phyloP scores from a whole-genome alignment of 176 grass and related monocot genomes.

The Raddia distichophylla region DNA sequence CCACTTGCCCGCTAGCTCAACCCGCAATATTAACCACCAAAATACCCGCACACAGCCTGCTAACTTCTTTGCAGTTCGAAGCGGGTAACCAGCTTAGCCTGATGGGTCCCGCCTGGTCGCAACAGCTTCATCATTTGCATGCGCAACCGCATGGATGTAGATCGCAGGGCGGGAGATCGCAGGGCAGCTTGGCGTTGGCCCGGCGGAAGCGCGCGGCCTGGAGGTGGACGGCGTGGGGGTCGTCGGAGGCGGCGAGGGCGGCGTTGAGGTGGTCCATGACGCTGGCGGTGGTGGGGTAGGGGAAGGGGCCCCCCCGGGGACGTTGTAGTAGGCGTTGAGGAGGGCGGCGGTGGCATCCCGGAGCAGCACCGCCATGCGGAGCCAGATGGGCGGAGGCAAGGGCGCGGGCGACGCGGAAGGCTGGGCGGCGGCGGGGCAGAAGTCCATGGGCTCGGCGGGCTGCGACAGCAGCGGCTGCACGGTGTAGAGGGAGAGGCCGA shows the following conservation, averaged over 20 bases:
- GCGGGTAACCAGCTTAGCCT: too few species aligned
- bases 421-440: conserved; percentile 39
- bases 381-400: conserved; percentile 34
- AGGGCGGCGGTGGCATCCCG: conserved; percentile 80
- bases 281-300: conserved; percentile 57
- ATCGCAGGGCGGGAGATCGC: conserved; percentile 54
- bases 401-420: neutral
- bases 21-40: too few species aligned
- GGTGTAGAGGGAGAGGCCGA: conserved; percentile 70
- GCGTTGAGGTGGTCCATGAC: conserved; percentile 66
- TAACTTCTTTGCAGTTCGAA: too few species aligned
- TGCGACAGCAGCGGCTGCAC: conserved; percentile 74
- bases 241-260: conserved; percentile 51
- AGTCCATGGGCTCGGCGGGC: conserved; percentile 56
- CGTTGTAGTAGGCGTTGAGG: conserved; percentile 81
- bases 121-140: too few species aligned
- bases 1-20: too few species aligned
- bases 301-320: conserved; percentile 34
- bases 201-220: conserved; percentile 64
- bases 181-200: conserved; percentile 64
- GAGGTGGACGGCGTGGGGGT: conserved; percentile 36
- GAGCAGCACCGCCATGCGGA: conserved; percentile 57
- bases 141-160: too few species aligned
- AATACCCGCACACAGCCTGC: too few species aligned
- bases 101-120: too few species aligned